These are phyloP conservation scores for Straminergon stramineum DNA, from an alignment of 225 moss, liverwort and hornwort genomes.

Conservation along the genomic window DNA sequence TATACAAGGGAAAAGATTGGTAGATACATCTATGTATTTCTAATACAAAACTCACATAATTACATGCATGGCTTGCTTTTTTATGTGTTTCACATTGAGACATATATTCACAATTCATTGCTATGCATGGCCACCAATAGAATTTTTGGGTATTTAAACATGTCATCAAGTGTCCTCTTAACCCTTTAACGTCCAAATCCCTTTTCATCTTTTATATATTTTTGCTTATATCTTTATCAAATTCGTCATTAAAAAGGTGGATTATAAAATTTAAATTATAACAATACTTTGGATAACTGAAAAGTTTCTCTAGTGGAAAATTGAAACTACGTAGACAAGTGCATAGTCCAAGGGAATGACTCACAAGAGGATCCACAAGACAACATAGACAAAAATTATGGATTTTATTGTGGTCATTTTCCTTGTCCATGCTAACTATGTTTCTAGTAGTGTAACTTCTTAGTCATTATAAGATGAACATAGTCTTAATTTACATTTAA, in stretches of 20 bases:
- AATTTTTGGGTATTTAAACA: too few species aligned
- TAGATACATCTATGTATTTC: too few species aligned
- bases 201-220: neutral
- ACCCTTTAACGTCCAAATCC: rapidly evolving
- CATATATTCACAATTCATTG: too few species aligned
- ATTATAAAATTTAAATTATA: neutral
- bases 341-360: rapidly evolving
- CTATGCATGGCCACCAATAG: too few species aligned
- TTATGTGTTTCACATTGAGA: too few species aligned
- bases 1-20: too few species aligned
- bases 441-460: too few species aligned
- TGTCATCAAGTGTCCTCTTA: neutral
- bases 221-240: neutral
- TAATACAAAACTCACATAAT: too few species aligned
- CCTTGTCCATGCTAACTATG: neutral
- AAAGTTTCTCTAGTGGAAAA: neutral
- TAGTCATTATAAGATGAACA: neutral
- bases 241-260: neutral
- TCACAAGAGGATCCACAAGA: neutral
- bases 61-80: too few species aligned
- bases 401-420: neutral
- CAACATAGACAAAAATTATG: neutral
- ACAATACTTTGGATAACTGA: neutral
- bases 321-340: neutral
- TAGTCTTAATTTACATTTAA: neutral